phyloP scores from a whole-genome alignment of 257 asterid species.

The Nicotiana otophora region DNA sequence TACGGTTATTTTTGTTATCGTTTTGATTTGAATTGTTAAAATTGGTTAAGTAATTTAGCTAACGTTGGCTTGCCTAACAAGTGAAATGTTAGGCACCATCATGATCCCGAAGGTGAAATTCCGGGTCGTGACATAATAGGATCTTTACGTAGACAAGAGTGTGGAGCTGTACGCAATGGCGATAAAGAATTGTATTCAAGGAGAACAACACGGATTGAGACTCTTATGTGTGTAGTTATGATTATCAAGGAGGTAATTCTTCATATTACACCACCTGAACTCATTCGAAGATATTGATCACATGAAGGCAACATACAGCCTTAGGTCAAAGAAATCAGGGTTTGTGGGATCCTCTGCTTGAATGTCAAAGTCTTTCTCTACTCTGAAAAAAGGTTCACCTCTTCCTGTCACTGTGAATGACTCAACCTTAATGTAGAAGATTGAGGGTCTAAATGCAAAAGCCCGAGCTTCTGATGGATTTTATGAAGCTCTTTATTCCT shows the following conservation, averaged over 20 bases:
- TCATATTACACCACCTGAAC: slow-evolving; percentile 23
- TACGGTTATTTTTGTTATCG: too few species aligned
- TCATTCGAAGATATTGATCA: slow-evolving; percentile 32
- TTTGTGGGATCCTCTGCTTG: slow-evolving; percentile 32
- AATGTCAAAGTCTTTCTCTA: slow-evolving; percentile 21
- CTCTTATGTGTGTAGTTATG: slow-evolving; percentile 25
- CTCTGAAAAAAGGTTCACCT: slow-evolving; percentile 32
- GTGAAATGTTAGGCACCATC: too few species aligned
- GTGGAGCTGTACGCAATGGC: slow-evolving; percentile 63
- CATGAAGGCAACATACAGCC: slow-evolving; percentile 32
- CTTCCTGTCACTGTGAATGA: slow-evolving; percentile 37
- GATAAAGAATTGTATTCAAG: slow-evolving; percentile 40
- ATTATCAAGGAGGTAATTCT: slow-evolving; percentile 33
- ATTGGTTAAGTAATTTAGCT: too few species aligned
- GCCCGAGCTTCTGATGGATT: slow-evolving; percentile 59
- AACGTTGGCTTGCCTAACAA: too few species aligned
- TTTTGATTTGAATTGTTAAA: too few species aligned
- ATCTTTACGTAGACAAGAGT: slow-evolving; percentile 49
- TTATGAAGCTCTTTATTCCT: slow-evolving; percentile 23
- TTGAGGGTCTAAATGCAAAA: slow-evolving; percentile 79
- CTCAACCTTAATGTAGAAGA: slow-evolving; percentile 60
- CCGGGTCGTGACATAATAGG: too few species aligned
- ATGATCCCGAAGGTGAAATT: too few species aligned
- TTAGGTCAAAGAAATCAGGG: slow-evolving; percentile 31
- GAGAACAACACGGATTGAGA: slow-evolving; percentile 29